phyloP scores from a whole-genome alignment of 257 asterid genomes.

The Paraleonurus japonicus region DNA sequence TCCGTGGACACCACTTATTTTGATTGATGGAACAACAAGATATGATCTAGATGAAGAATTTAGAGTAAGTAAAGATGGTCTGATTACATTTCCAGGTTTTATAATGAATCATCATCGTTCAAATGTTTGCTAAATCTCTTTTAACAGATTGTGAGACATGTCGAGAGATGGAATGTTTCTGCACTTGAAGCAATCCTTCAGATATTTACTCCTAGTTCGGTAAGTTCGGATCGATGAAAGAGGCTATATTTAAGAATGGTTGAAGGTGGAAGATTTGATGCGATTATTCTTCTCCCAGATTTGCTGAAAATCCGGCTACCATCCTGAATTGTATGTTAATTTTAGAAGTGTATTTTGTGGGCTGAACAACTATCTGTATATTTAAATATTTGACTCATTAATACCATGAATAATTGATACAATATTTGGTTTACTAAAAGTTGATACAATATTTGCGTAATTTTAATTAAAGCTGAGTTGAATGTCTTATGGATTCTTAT shows the following conservation, averaged over 20 bases:
- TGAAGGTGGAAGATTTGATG: neutral
- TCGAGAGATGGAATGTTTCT: constrained; percentile 73
- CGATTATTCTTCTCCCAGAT: neutral
- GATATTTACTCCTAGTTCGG: constrained; percentile 59
- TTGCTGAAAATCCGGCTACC: neutral
- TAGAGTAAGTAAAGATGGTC: constrained; percentile 41
- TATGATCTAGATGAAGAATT: constrained; percentile 52
- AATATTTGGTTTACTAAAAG: too few relatives aligned
- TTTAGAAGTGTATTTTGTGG: too few relatives aligned
- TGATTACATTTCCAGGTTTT: neutral
- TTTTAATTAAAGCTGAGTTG: too few relatives aligned
- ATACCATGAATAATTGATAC: too few relatives aligned
- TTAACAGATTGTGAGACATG: constrained; percentile 64
- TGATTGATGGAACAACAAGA: constrained; percentile 59
- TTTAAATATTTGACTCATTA: too few relatives aligned
- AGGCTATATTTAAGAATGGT: neutral
- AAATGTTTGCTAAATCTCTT: constrained; percentile 1
- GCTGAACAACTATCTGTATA: too few relatives aligned
- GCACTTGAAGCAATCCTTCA: constrained; percentile 77
- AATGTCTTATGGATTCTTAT: too few relatives aligned
- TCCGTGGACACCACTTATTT: constrained; percentile 78
- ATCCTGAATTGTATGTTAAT: neutral
- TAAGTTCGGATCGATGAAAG: constrained; percentile 33
- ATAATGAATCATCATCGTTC: neutral
- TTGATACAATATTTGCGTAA: too few relatives aligned